Base-by-base conservation (phyloP, 2,329 filamentous ascomycete species). In the Orbilia quercus region DNA sequence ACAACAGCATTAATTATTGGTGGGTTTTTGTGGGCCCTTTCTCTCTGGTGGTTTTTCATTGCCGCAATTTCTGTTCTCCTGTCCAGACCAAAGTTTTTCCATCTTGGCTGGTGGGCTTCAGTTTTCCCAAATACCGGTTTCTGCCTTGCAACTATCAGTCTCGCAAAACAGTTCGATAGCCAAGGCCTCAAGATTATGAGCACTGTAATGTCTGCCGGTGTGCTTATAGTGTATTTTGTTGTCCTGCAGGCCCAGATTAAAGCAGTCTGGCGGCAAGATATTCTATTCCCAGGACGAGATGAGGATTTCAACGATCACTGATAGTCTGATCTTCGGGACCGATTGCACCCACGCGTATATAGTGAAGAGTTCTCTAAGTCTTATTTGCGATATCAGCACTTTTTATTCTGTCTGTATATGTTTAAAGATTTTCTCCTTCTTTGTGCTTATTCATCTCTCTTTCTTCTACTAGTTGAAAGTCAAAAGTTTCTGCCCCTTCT, bases 91-190 rank as follows among this genome's bases (percentile, higher is more conserved):
- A 83, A 82, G 78, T 80, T 81, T 75, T 88, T 88, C 75, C 85
- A 87, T 73, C 81, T 89, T 1, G 86, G 85, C 0, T 89, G 86
- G 86, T 90, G 86, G 85, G 86, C 87, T 0, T 84, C 86, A 79
- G 85, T 88, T 7, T 88, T 88, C 79, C 86, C 86, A 48, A 88
- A 88, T 79, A 85, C 84, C 0, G 86, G 86, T 2, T 88, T 88
- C 76, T 84, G 84, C 2, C 80, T 88, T 50, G 84, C 84, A 1
- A 87, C 85, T 0, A 86, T 87, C 54, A 80, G 83, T 5, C 84
- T 88, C 20, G 84, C 83, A 0, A 82, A 82, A 2, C 82, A 83
- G 36, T 80, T 88, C 6, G 77, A 79, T 51, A 85, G 81, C 75
- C 77, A 82, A 0, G 78, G 79, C 0, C 81, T 87, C 1, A 76